Percentiles rank a stretch among this genome's conserved stretches.
These are phyloP conservation scores for Diplodia scrobiculata DNA, from an alignment of 2,329 filamentous ascomycete species.

Conservation along the genomic window DNA sequence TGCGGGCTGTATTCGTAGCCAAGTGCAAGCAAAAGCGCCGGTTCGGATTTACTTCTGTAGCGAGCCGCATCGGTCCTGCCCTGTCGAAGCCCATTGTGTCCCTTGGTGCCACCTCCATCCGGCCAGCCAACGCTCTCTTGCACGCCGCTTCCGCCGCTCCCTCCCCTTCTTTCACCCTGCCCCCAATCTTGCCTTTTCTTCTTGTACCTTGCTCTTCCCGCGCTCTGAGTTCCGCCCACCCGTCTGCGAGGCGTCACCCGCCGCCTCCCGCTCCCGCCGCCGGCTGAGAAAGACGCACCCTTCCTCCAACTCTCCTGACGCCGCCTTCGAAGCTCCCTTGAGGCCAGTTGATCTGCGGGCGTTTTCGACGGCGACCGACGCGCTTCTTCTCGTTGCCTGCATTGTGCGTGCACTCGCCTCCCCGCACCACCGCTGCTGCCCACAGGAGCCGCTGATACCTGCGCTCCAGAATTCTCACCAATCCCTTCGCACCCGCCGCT, in stretches of 20 bases:
- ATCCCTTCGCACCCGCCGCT: slow-evolving; percentile 9
- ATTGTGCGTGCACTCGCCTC: slow-evolving; percentile 10
- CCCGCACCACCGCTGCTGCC: slow-evolving; percentile 7
- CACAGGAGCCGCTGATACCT: slow-evolving; percentile 8
- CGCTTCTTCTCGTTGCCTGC: slow-evolving; percentile 19
- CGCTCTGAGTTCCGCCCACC: slow-evolving; percentile 5
- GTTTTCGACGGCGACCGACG: slow-evolving; percentile 17
- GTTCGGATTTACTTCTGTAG: slow-evolving; percentile 21
- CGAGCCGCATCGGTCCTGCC: slow-evolving; percentile 17
- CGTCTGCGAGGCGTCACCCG: slow-evolving; percentile 18
- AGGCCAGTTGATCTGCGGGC: slow-evolving; percentile 30
- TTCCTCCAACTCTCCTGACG: slow-evolving; percentile 27
- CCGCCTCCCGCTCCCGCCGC: slow-evolving; percentile 23
- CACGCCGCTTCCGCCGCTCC: slow-evolving; percentile 12
- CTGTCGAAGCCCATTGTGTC: slow-evolving; percentile 15
- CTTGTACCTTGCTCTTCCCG: slow-evolving; percentile 28
- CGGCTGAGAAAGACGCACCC: slow-evolving; percentile 13
- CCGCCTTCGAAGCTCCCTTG: slow-evolving; percentile 29
- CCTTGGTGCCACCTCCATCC: slow-evolving; percentile 17
- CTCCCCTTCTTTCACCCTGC: slow-evolving; percentile 10
- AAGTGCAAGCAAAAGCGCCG: background rate
- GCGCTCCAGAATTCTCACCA: slow-evolving; percentile 14
- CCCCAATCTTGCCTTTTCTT: slow-evolving; percentile 27
- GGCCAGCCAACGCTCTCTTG: slow-evolving; percentile 18
- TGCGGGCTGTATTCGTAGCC: background rate